Conservation (phyloP, 192 early-diverging fungal species). For the Dispira parvispora region DNA sequence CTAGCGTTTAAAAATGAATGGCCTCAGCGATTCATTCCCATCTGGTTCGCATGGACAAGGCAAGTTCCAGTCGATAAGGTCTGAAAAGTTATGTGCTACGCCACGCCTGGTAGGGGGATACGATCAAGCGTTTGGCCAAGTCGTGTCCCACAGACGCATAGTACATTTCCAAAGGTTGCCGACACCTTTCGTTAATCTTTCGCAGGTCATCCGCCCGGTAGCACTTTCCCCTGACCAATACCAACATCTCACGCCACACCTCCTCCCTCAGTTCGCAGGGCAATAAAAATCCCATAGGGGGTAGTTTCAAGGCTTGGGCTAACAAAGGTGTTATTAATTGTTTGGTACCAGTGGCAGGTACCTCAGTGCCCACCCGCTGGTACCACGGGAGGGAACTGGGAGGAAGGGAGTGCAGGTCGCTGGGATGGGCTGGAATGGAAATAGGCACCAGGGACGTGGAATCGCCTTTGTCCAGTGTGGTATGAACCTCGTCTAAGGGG, state of each 20-base stretch:
- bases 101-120: neutral
- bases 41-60: no score
- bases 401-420: neutral
- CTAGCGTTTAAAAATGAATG: no score
- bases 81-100: no score
- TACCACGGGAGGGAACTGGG: neutral
- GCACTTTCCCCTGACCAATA: no score
- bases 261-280: no score
- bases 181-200: no score
- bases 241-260: no score
- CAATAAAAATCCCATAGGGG: neutral
- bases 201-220: no score
- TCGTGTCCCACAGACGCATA: constrained; percentile 4
- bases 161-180: neutral
- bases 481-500: constrained; percentile 6
- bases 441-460: neutral
- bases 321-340: neutral
- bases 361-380: neutral
- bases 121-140: neutral
- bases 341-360: neutral
- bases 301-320: neutral
- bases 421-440: neutral
- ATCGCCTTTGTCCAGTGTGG: constrained; percentile 1
- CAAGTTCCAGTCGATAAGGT: no score
- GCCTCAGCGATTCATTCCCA: no score